phyloP scores from a whole-genome alignment of 805 yeast genomes.

The Yarrowia sp. region DNA sequence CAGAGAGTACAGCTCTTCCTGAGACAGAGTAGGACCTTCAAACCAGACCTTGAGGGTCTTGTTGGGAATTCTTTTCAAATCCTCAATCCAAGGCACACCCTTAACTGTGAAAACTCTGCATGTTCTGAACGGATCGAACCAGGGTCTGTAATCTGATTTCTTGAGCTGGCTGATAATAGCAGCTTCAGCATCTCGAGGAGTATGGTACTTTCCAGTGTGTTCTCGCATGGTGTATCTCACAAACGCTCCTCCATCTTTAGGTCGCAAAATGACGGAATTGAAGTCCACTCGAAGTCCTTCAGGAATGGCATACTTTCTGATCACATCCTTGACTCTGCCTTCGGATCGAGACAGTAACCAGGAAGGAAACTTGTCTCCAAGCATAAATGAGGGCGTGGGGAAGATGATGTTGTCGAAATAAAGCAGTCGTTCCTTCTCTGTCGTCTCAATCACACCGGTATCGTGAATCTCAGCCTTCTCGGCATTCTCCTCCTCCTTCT shows the following conservation, averaged over 20 bases:
- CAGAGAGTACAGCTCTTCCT: slow-evolving; percentile 75
- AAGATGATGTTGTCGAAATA: slow-evolving; percentile 53
- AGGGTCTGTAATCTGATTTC: slow-evolving; percentile 34
- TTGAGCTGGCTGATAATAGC: slow-evolving; percentile 47
- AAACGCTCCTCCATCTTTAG: slow-evolving; percentile 92
- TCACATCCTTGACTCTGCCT: slow-evolving; percentile 29
- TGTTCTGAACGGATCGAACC: slow-evolving; percentile 45
- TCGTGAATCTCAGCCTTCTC: slow-evolving; percentile 24
- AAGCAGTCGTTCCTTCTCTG: slow-evolving; percentile 39
- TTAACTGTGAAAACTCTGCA: slow-evolving; percentile 70
- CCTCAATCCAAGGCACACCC: slow-evolving; percentile 97
- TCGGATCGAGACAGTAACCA: slow-evolving; percentile 16
- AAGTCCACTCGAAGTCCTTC: slow-evolving; percentile 43
- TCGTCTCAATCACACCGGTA: slow-evolving; percentile 35
- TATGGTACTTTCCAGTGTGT: slow-evolving; percentile 35
- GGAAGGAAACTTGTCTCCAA: slow-evolving; percentile 9
- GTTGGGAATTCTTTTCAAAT: slow-evolving; percentile 74
- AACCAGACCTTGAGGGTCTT: slow-evolving; percentile 60
- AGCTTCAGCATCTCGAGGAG: slow-evolving; percentile 53
- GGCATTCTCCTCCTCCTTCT: slow-evolving; percentile 28
- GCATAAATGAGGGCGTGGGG: slow-evolving; percentile 2
- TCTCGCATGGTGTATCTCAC: slow-evolving; percentile 68
- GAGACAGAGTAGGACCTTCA: slow-evolving; percentile 73
- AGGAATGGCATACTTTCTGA: slow-evolving; percentile 33
- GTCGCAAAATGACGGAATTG: slow-evolving; percentile 63